Base-by-base conservation (phyloP, 495 filamentous ascomycete genomes). In the Recurvomyces mirabilis region DNA sequence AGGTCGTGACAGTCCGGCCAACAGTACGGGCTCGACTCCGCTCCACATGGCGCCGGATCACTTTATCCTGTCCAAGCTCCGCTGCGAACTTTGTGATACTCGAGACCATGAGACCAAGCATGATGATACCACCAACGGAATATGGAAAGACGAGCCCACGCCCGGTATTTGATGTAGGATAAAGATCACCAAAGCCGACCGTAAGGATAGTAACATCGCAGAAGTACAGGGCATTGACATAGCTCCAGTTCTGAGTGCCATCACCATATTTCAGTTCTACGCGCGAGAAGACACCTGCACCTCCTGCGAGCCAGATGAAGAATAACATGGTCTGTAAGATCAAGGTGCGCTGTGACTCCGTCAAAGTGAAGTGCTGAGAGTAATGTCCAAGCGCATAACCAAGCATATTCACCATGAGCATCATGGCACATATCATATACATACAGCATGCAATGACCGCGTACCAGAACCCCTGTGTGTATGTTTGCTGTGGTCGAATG, bases 341-440 rank as follows among this genome's bases (percentile, higher is more conserved):
- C 45, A 81, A 54, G 14, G 74, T 81, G 1, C 77, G 67, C 64
- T 86, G 83, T 29, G 81, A 73, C 46, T 85, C 79, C 12, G 81
- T 80, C 12, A 88, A 65, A 9, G 73, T 66, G 52, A 87, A 87
- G 54, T 80, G 74, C 50, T 83, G 78, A 1, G 81, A 79, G 55
- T 88, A 88, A 49, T 83, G 79, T 1, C 82, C 83, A 1, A 82
- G 62, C 47, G 84, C 75, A 53, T 84, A 86, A 3, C 83, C 83
- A 18, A 84, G 59, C 76, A 88, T 83, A 51, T 88, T 88, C 46
- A 85, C 59, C 70, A 82, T 78, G 2, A 88, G 57, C 5, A 82
- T 65, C 52, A 73, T 59, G 20, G 71, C 73, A 30, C 79, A 73
- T 9, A 82, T 49, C 11, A 82, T 64, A 53, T 87, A 87, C 7